Evolutionary conservation across 305 asterid genomes (phyloP), one percentile per base, ranked within the genome.

Genomic region (Petunia hybrid): DNA sequence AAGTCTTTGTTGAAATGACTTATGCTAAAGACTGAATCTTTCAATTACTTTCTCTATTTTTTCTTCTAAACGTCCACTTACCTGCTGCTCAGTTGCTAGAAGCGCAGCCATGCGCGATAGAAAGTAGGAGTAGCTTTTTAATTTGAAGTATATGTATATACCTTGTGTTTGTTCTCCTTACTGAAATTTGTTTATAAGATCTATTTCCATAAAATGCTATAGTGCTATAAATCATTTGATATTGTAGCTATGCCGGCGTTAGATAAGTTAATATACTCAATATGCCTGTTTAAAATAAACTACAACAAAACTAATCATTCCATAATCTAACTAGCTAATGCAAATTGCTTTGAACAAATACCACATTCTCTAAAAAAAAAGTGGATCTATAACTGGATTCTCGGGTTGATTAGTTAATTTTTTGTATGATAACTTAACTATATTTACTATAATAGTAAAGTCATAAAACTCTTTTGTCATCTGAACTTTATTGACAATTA

Each of bases 1-100:
- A 84, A 62, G 84, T 83, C 81, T 62, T 85, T 80, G 42, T 4
- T 86, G 90, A 87, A 66, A 80, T 83, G 85, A 89, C 87, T 76
- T 12, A 43, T 74, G 53, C 48, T 59, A 45, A 77, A 75, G 56
- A 14, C 6, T 36, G 81, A 78, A 80, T 56, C 76, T 82, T 83
- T 87, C 57, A 31, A 53, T 46, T 73, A 84, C 41, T 81, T 79
- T 69, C 82, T 57, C 41, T 53, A n/a, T 13, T 4, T 82, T 77
- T 73, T 42, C 53, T 2, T 48, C 70, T 74, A 81, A 84, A 83
- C 80, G 80, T 62, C 43, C 3, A 4, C 57, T 68, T n/a, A 16
- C 57, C 8, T 16, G 40, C 57, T 16, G 16, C n/a, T 2, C 9
- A 53, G 57, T 60, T 60, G 65, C 62, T 4, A 56, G 65, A 60